Conservation (phyloP, 2,329 filamentous ascomycete species). For the Monosporascus sp. region DNA sequence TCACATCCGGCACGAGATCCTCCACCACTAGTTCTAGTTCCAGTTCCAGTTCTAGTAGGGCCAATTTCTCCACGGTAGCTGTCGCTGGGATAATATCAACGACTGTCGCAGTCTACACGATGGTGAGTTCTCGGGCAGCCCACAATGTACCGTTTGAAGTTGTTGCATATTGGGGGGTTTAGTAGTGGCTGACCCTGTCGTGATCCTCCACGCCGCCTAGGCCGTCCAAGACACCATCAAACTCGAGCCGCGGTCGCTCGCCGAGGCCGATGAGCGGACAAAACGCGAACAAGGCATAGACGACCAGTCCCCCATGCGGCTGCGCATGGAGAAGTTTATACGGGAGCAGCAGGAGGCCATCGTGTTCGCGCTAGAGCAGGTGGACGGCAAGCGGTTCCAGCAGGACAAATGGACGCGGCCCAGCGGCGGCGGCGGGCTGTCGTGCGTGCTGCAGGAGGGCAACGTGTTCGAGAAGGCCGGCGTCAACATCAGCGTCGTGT, state of each 20-base stretch:
- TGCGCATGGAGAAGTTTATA: conserved; percentile 96
- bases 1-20: conserved; percentile 13
- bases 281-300: conserved; percentile 75
- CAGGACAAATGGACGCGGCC: conserved; percentile 83
- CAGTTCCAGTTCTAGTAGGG: conserved; percentile 7
- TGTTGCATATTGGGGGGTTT: neutral
- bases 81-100: conserved; percentile 12
- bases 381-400: conserved; percentile 79
- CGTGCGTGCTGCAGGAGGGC: conserved; percentile 90
- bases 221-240: conserved; percentile 36
- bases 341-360: conserved; percentile 89
- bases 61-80: conserved; percentile 12
- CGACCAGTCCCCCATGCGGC: conserved; percentile 83
- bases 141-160: neutral
- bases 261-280: conserved; percentile 74
- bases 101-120: conserved; percentile 15
- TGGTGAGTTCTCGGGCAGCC: conserved; percentile 14
- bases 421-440: conserved; percentile 87
- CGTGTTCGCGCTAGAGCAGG: conserved; percentile 71
- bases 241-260: conserved; percentile 66
- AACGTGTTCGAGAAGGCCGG: conserved; percentile 98
- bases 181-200: conserved; percentile 9
- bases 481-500: conserved; percentile 91
- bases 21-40: conserved; percentile 1
- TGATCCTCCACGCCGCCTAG: conserved; percentile 23